phyloP scores from a whole-genome alignment of 2,329 filamentous ascomycete genomes.

The Aspergillus brasiliensis region DNA sequence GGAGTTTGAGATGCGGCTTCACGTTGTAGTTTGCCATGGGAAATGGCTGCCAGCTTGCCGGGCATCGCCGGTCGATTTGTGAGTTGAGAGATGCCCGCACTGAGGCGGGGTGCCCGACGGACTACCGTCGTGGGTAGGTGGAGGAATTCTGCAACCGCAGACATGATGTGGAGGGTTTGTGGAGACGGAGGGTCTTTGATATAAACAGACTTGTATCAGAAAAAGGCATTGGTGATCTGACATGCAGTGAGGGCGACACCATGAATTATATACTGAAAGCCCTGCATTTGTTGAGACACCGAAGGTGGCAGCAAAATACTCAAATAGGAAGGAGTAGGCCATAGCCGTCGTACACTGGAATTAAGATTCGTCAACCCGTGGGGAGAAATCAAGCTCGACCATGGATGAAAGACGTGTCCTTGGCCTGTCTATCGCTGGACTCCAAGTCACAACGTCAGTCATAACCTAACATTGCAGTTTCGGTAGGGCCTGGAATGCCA shows the following conservation, averaged over 20 bases:
- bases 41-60: conserved; percentile 16
- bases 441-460: conserved; percentile 3
- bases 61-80: conserved; percentile 5
- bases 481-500: conserved; percentile 1
- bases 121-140: conserved; percentile 4
- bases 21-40: conserved; percentile 18
- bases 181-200: background rate
- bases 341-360: background rate
- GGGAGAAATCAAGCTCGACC: background rate
- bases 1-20: conserved; percentile 15
- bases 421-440: background rate
- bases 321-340: background rate
- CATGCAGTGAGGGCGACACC: background rate
- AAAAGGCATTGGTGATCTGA: background rate
- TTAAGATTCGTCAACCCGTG: conserved; percentile 6
- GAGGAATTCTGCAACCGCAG: conserved; percentile 2
- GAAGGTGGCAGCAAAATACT: background rate
- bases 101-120: conserved; percentile 10
- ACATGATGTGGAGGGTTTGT: background rate
- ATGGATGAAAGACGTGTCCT: background rate
- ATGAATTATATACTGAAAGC: background rate
- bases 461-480: background rate
- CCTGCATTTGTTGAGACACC: background rate
- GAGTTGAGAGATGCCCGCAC: conserved; percentile 3
- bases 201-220: background rate